phyloP scores from a whole-genome alignment of 345 rosid genomes.

The Eucalyptus sp. region DNA sequence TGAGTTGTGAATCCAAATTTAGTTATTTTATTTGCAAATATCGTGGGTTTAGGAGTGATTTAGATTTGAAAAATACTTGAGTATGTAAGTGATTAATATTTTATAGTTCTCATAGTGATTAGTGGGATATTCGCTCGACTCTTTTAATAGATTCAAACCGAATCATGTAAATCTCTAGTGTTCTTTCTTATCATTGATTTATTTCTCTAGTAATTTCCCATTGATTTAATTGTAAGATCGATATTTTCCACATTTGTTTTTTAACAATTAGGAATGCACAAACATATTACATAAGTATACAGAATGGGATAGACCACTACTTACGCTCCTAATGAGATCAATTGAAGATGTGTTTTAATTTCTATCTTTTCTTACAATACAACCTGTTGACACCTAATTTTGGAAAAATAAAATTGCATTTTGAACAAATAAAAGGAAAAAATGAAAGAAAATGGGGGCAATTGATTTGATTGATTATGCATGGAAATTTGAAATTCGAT shows the following conservation, averaged over 20 bases:
- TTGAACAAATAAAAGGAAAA: no score
- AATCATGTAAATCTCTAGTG: background rate
- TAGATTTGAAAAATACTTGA: background rate
- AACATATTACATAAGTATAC: background rate
- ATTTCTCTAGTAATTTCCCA: background rate
- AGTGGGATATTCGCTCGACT: background rate
- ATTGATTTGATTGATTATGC: no score
- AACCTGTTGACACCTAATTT: no score
- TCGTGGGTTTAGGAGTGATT: background rate
- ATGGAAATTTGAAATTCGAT: no score
- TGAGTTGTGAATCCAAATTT: background rate
- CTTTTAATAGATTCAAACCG: fast-evolving
- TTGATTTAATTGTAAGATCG: background rate
- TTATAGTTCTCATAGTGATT: background rate
- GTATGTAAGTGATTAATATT: background rate
- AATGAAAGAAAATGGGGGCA: no score
- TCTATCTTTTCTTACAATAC: background rate
- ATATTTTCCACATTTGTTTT: background rate
- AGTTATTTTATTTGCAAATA: background rate
- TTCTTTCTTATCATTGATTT: background rate
- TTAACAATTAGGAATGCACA: background rate
- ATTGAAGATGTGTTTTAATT: background rate
- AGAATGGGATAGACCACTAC: background rate
- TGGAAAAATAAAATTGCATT: no score
- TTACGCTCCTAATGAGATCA: background rate